Conservation (phyloP, 805 yeast species). For the Geotrichum ghanense region DNA sequence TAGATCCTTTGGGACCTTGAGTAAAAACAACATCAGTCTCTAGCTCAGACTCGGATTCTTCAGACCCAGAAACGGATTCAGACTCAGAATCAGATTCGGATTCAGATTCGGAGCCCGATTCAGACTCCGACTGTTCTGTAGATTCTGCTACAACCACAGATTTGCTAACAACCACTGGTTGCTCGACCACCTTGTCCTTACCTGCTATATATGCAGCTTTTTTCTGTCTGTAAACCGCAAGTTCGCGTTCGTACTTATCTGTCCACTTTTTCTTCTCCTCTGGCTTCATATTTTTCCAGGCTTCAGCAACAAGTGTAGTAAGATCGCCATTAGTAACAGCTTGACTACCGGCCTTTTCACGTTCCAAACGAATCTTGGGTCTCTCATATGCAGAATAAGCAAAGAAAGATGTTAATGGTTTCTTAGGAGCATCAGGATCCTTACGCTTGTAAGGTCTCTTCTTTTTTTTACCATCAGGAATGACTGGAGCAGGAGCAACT, state of each 20-base stretch:
- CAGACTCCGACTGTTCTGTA: background rate
- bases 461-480: constrained; percentile 27
- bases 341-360: constrained; percentile 46
- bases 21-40: too few species aligned
- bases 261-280: constrained; percentile 65
- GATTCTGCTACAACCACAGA: background rate
- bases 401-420: constrained; percentile 83
- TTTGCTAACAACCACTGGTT: background rate
- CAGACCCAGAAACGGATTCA: background rate
- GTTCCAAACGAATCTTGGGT: constrained; percentile 56
- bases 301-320: constrained; percentile 64
- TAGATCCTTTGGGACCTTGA: too few species aligned
- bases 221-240: constrained; percentile 33
- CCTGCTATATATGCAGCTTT: constrained; percentile 38
- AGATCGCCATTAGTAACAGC: constrained; percentile 65
- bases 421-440: constrained; percentile 94
- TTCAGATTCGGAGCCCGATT: background rate
- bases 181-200: constrained; percentile 27
- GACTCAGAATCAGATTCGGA: background rate
- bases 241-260: constrained; percentile 34
- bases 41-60: background rate
- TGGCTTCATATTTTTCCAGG: constrained; percentile 67
- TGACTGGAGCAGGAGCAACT: constrained; percentile 15
- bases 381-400: constrained; percentile 66
- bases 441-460: constrained; percentile 40